Evolutionary conservation across 495 filamentous ascomycete genomes (phyloP), one percentile per base, ranked within the genome.

Genomic region (Trichoderma parareesei): DNA sequence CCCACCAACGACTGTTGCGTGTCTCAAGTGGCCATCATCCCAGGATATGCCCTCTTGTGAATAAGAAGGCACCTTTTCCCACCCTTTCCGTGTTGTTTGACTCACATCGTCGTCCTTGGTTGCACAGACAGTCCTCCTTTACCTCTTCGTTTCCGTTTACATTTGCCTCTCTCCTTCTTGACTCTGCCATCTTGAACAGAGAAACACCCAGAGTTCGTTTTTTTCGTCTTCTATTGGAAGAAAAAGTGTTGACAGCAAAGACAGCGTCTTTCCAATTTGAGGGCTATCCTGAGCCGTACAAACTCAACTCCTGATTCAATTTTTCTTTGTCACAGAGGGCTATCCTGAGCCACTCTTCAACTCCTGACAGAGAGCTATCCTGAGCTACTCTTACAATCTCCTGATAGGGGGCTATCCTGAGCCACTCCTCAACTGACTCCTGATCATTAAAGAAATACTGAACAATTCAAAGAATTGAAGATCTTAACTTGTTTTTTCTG

Each of bases 231-330:
- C 8, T 49, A 5, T 49, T 27, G 46, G 6, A 41, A 18, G n/a
- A 27, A 20, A 18, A 18, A 46, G 13, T 46, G 8, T 49, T 49
- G n/a, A 49, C 46, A 49, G 16, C 16, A 5, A 8, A 49, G n/a
- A 9, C n/a, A 49, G 20, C 18, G 14, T 37, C 11, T 33, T 37
- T 55, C 3, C 48, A 18, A 33, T 57, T 57, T 69, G 69, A 70
- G 65, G 75, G 62, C 43, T 48, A 64, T 48, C 43, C 62, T 64
- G 62, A 64, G 44, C 57, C 57, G 38, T 40, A 60, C 13, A 61
- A 38, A 41, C 57, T 38, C 35, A 38, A 38, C 37, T 61, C 57
- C 38, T 61, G 57, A 38, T 61, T 27, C 27, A 27, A 1, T 61
- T 57, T 38, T 20, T 13, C 38, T 41, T 61, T 61, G 35, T 61